Base-by-base conservation (phyloP, 306 rosid genomes). In the Mimosa pudica region DNA sequence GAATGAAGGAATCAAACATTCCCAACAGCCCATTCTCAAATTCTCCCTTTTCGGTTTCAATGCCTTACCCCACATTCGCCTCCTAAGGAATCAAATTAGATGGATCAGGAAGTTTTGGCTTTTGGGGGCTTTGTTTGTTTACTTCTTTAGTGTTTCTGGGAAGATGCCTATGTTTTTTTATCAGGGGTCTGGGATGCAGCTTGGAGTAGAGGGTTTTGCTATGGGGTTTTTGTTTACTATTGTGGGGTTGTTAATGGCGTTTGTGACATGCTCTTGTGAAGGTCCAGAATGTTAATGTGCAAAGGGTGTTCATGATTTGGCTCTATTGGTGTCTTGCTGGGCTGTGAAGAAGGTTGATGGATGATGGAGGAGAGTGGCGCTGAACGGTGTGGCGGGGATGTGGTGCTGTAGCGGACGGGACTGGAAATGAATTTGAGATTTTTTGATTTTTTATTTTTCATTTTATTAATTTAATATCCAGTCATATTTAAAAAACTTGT, bases 171-270 rank as follows among this genome's bases (percentile, higher is more conserved):
- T 93, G 7, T 93, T 93, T 69, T 96, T 96, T 87, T 93, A 96
- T 74, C 99, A 96, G 86, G 98, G 98, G 4, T 92, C 98, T 0
- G 96, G 98, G 20, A 92, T 92, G 98, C 98, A 95, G 94, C 97
- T 95, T 0, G 99, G 99, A 16, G 97, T 98, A 0, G 98, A 95
- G 82, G 99, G 99, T 33, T 96, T 96, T 20, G 72, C 99, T 0
- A 80, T 96, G 46, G 99, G 98, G 33, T 93, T 86, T 51, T 79
- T 96, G 81, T 96, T 93, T 74, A 93, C 99, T 5, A 82, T 93
- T 55, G 99, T 96, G 10, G 99, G 99, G 30, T 68, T 96, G 86
- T 72, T 91, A 70, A 70, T 96, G 89, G 99, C 99, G 32, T 87
- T 91, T 51, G 5, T 81, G 79, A 9, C 90, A 86, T 38, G 91